Percentiles rank a stretch among this genome's conserved stretches.
These are phyloP conservation scores for Phyllosticta ampelicida DNA, from an alignment of 2,329 filamentous ascomycete species.

Conservation along the genomic window DNA sequence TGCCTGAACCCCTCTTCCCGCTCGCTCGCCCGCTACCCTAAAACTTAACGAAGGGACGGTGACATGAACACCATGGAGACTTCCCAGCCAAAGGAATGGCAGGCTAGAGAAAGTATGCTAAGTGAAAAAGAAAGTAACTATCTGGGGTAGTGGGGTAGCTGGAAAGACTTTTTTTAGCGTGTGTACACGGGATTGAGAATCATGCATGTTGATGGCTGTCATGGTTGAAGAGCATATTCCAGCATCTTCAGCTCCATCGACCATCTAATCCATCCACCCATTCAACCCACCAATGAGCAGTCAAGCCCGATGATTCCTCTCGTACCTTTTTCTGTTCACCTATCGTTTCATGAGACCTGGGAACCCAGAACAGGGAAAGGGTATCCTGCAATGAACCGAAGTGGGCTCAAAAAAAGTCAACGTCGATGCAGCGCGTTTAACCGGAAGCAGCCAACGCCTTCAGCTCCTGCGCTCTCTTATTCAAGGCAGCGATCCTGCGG, in stretches of 20 bases:
- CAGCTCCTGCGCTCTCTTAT: slow-evolving; percentile 22
- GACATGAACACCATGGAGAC: neutral
- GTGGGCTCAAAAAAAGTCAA: neutral
- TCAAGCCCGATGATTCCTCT: neutral
- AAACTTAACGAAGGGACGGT: neutral
- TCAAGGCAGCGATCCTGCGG: slow-evolving; percentile 39
- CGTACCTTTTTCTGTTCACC: neutral
- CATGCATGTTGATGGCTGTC: neutral
- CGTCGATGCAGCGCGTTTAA: neutral
- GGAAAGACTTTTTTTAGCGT: neutral
- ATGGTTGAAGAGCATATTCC: slow-evolving; percentile 11
- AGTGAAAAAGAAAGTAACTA: neutral
- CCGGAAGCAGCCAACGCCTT: slow-evolving; percentile 5
- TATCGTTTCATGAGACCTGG: neutral
- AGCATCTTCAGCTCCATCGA: slow-evolving; percentile 7
- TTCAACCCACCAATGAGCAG: neutral
- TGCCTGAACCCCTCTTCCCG: neutral
- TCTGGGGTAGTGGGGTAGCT: neutral
- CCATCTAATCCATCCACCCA: neutral
- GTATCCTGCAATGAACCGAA: neutral
- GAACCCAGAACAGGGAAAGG: neutral
- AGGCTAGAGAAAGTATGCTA: neutral
- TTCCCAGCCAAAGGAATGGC: neutral
- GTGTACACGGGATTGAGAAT: neutral
- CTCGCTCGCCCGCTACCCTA: neutral